Conservation (phyloP, 805 yeast species). For the Barnettozyma wickerhamii region DNA sequence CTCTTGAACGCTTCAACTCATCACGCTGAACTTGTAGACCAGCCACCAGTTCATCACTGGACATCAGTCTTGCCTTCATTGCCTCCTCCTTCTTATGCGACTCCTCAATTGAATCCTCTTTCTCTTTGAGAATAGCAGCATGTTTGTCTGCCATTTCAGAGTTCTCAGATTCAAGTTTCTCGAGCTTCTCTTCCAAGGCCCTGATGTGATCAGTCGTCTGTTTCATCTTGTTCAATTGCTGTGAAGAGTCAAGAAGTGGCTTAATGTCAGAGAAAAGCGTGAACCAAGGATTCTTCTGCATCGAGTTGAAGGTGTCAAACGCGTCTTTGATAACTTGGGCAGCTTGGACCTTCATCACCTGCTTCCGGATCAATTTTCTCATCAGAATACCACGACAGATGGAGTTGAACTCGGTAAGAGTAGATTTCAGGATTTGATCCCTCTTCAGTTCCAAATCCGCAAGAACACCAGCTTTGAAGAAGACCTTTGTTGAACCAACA, state of each 20-base stretch:
- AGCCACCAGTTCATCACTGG: conserved; percentile 23
- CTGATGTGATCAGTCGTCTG: conserved; percentile 54
- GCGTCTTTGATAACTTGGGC: conserved; percentile 63
- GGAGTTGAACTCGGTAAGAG: conserved; percentile 61
- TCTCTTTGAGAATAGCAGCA: conserved; percentile 35
- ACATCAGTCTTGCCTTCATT: conserved; percentile 23
- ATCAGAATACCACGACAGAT: conserved; percentile 57
- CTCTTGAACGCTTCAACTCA: conserved; percentile 23
- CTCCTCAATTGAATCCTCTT: conserved; percentile 41
- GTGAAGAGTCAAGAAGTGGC: conserved; percentile 67
- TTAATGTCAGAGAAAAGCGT: conserved; percentile 62
- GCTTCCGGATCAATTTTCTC: conserved; percentile 42
- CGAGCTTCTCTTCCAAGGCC: conserved; percentile 42
- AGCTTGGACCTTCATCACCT: conserved; percentile 62
- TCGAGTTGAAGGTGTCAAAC: conserved; percentile 45
- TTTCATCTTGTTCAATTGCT: conserved; percentile 53
- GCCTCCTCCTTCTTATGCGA: conserved; percentile 38
- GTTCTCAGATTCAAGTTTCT: conserved; percentile 31
- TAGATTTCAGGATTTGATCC: conserved; percentile 53
- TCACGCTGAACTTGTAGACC: conserved; percentile 25
- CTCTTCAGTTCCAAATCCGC: conserved; percentile 82
- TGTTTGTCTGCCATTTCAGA: conserved; percentile 26
- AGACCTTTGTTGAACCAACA: conserved; percentile 89
- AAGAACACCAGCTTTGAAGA: conserved; percentile 93
- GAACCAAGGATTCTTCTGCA: conserved; percentile 73